Conservation (phyloP, 768 basidiomycete genomes). For the Obba rivulosa region DNA sequence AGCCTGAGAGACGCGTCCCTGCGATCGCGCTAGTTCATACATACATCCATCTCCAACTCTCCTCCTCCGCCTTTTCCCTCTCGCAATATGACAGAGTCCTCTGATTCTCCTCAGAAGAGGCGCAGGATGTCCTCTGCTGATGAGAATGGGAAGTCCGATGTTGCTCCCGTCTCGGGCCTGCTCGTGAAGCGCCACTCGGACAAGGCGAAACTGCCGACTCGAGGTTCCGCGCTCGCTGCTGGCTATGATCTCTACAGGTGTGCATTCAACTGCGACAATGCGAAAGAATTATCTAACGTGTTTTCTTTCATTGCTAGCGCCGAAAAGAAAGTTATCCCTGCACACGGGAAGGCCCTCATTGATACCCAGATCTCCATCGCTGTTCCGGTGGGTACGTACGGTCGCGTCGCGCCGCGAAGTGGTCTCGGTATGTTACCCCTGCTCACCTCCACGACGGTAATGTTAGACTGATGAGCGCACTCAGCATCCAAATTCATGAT, state of each 20-base stretch:
- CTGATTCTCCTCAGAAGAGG: conserved; percentile 39
- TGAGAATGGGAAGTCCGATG: conserved; percentile 22
- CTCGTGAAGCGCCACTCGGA: conserved; percentile 82
- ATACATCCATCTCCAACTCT: not conserved
- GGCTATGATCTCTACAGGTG: conserved; percentile 96
- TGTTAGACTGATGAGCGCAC: not conserved
- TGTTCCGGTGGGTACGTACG: conserved; percentile 90
- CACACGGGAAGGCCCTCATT: conserved; percentile 85
- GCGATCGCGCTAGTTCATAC: no score
- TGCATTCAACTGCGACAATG: no score
- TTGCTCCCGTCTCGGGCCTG: conserved; percentile 44
- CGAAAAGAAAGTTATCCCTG: conserved; percentile 78
- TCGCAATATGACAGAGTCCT: conserved; percentile 12
- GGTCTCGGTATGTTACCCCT: conserved; percentile 69
- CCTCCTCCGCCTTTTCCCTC: conserved; percentile 1
- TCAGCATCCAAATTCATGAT: conserved; percentile 96
- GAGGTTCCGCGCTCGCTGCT: conserved; percentile 82
- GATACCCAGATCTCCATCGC: conserved; percentile 92
- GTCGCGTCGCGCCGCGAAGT: conserved; percentile 92
- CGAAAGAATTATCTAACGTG: not conserved
- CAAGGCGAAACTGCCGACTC: conserved; percentile 78
- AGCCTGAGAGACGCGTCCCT: conserved; percentile 11
- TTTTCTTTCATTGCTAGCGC: conserved; percentile 59
- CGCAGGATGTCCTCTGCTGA: conserved; percentile 49
- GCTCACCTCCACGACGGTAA: not conserved